These are phyloP conservation scores for Drechslerella stenobrocha DNA, from an alignment of 2,329 filamentous ascomycete genomes.

Conservation along the genomic window DNA sequence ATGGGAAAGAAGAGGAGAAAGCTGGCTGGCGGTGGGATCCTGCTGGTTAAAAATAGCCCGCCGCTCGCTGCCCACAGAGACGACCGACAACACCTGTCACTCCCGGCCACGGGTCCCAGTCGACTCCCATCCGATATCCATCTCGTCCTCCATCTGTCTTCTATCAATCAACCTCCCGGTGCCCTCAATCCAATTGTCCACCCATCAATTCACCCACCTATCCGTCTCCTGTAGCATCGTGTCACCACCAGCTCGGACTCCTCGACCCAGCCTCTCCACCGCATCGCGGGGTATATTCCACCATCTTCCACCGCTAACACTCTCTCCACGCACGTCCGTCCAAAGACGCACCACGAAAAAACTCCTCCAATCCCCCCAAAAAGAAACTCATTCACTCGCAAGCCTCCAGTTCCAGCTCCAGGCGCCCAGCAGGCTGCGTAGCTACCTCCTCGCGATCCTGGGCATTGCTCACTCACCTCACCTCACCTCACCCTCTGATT, in stretches of 20 bases:
- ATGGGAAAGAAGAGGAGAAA: conserved; percentile 26
- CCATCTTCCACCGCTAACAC: conserved; percentile 26
- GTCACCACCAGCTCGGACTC: too few species aligned
- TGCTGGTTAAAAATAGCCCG: conserved; percentile 36
- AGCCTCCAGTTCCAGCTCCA: neutral
- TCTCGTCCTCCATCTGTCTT: too few species aligned
- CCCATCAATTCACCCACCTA: too few species aligned
- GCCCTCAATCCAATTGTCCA: too few species aligned
- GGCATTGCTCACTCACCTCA: neutral
- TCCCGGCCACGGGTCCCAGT: neutral
- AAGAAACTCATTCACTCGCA: neutral
- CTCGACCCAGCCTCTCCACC: too few species aligned
- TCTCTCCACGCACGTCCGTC: conserved; percentile 2
- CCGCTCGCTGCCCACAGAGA: neutral
- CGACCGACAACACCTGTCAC: neutral
- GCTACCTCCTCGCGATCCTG: neutral
- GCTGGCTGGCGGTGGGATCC: conserved; percentile 27
- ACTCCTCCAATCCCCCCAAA: too few species aligned
- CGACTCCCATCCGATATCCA: too few species aligned
- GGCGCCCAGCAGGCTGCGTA: neutral
- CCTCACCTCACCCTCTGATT: too few species aligned
- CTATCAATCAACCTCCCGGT: too few species aligned
- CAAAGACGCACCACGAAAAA: conserved; percentile 22
- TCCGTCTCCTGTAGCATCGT: too few species aligned
- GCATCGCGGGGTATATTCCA: conserved; percentile 38